These are phyloP conservation scores for Boletus sp. DNA, from an alignment of 768 basidiomycete genomes.

Conservation along the genomic window DNA sequence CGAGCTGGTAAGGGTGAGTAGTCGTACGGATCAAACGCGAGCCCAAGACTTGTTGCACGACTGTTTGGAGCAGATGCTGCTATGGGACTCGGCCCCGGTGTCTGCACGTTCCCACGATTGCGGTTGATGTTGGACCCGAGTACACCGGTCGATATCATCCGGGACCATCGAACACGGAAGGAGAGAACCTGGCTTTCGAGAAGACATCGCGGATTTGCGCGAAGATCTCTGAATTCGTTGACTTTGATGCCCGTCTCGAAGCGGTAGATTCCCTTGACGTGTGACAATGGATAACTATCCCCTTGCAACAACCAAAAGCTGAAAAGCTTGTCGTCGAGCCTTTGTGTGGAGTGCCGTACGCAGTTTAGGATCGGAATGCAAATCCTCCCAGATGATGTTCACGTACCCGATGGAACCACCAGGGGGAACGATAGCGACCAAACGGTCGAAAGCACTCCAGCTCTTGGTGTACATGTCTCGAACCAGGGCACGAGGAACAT, in stretches of 20 bases:
- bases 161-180: constrained; percentile 80
- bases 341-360: constrained; percentile 25
- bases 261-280: constrained; percentile 82
- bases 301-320: constrained; percentile 86
- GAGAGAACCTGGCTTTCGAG: constrained; percentile 79
- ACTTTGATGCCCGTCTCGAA: constrained; percentile 90
- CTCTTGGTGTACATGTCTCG: constrained; percentile 92
- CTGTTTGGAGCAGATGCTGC: constrained; percentile 16
- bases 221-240: constrained; percentile 83
- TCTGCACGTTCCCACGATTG: constrained; percentile 33
- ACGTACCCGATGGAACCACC: constrained; percentile 85
- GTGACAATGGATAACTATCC: constrained; percentile 71
- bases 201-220: constrained; percentile 85
- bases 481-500: constrained; percentile 79
- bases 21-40: constrained; percentile 81
- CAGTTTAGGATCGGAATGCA: neutral
- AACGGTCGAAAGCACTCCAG: constrained; percentile 88
- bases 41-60: constrained; percentile 47
- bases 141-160: constrained; percentile 67
- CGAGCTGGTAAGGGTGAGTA: constrained; percentile 60
- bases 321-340: constrained; percentile 90
- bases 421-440: constrained; percentile 87
- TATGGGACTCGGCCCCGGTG: constrained; percentile 27
- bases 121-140: constrained; percentile 45
- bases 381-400: constrained; percentile 1